Conservation (phyloP, 148 eudicot genomes). For the Rhododendron henanense region DNA sequence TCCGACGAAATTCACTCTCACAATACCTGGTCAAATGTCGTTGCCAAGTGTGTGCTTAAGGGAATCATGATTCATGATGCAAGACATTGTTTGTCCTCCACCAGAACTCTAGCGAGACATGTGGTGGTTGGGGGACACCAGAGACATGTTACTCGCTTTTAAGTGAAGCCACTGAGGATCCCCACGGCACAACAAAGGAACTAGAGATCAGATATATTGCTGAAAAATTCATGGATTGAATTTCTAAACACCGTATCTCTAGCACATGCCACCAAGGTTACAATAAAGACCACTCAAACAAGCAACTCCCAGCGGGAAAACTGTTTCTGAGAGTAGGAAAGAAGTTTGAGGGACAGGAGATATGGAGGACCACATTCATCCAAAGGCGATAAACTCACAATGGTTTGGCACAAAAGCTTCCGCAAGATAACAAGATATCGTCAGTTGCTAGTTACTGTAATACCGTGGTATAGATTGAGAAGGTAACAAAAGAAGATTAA, state of each 20-base stretch:
- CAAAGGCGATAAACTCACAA: not conserved
- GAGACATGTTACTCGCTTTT: not conserved
- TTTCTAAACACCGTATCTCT: not conserved
- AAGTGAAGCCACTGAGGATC: not conserved
- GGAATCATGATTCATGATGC: not conserved
- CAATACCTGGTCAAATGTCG: not conserved
- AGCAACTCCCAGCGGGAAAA: not conserved
- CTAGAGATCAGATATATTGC: not conserved
- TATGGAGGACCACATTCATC: not conserved
- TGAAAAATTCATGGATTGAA: not conserved
- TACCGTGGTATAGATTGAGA: not conserved
- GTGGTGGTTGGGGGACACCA: not conserved
- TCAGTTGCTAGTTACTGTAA: not conserved
- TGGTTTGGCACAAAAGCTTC: not conserved
- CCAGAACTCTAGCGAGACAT: not conserved
- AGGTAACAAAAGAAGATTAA: not conserved
- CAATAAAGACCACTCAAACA: not conserved
- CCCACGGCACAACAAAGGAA: not conserved
- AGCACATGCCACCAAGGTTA: not conserved
- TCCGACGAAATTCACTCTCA: not conserved
- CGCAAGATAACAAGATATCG: no score
- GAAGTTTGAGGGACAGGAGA: not conserved
- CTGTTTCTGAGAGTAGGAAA: not conserved
- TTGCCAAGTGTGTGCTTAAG: not conserved
- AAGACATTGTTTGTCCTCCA: not conserved